Conservation (phyloP, 176 grass and related monocot species). For the Elymus sibiricus region DNA sequence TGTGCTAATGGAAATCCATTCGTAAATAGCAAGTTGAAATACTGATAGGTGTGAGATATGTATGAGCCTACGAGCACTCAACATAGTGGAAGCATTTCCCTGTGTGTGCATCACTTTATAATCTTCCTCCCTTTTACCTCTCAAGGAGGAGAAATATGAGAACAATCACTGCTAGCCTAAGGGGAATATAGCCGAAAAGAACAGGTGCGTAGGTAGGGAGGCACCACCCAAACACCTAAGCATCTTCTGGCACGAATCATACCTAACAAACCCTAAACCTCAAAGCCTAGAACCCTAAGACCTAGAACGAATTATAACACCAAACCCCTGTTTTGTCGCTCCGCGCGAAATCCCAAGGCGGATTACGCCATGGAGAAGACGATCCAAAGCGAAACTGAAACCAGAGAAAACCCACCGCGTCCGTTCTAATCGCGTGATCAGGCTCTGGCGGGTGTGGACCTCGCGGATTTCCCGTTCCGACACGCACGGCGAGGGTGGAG, state of each 20-base stretch:
- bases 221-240: conserved; percentile 17
- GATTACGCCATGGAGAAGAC: background rate
- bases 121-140: background rate
- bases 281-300: conserved; percentile 18
- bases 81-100: background rate
- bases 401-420: background rate
- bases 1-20: background rate
- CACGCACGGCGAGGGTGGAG: background rate
- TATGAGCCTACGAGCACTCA: background rate
- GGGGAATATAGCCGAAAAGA: background rate
- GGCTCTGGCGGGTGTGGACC: background rate
- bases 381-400: background rate
- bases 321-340: background rate
- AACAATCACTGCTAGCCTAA: background rate
- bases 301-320: conserved; percentile 29
- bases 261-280: conserved; percentile 33
- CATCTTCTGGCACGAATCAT: background rate
- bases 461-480: background rate
- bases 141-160: background rate
- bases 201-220: conserved; percentile 5
- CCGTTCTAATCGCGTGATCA: conserved; percentile 8
- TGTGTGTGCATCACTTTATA: background rate
- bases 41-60: background rate
- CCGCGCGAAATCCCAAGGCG: background rate
- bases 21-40: background rate